Base-by-base conservation (phyloP, 2,329 filamentous ascomycete species). In the Colletotrichum camelliae region DNA sequence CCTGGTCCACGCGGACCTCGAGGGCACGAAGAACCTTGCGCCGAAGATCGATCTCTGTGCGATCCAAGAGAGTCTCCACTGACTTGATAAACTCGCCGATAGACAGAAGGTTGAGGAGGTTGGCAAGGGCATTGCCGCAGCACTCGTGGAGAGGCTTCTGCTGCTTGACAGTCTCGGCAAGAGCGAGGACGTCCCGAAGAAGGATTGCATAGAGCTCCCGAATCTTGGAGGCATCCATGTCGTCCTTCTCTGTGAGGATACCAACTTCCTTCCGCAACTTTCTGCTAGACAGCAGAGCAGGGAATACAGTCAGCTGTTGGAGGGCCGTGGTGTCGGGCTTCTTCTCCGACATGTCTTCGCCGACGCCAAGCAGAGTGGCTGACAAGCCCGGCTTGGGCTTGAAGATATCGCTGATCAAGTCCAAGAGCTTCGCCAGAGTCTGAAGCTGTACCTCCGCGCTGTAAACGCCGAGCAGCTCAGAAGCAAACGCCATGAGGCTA, bases 11-110 rank as follows among this genome's bases (percentile, higher is more conserved):
- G 57, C 96, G 94, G 70, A 92, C 88, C 81, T 97, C 95, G 24
- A 99, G 90, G 2, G 96, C 94, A 75, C 90, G 93, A 77, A 96
- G 91, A 65, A 96, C 95, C 85, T 95, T 96, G 78, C 94, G 93
- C 2, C 94, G 94, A 67, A 96, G 88, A 65, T 94, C 91, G 79
- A 95, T 90, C 78, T 95, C 93, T 7, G 94, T 92, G 65, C 93
- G 91, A 78, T 94, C 91, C 43, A 98, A 91, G 35, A 99, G 89
- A 33, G 92, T 91, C 82, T 98, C 95, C 55, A 97, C 94, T 12
- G 96, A 94, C 82, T 95, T 95, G 83, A 98, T 92, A 83, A 98
- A 97, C 84, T 98, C 95, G 68, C 92, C 90, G 4, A 96, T 96
- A 0, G 96, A 96, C 57, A 98, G 89, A 8, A 98, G 90, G 77